Conservation (phyloP, 2,329 filamentous ascomycete species). For the Paecilomyces variotii region DNA sequence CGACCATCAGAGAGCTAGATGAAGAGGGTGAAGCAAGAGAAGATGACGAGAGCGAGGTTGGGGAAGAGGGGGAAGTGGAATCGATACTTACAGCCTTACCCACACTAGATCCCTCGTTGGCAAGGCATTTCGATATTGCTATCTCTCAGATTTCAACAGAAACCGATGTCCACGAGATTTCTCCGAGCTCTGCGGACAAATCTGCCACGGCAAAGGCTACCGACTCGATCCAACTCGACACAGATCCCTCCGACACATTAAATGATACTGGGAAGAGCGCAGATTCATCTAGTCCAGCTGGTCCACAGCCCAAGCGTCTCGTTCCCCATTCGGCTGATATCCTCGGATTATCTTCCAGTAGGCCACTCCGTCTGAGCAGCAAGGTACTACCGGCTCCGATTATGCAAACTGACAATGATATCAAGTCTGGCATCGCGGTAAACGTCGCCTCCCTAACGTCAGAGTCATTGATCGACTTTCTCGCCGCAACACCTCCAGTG, state of each 20-base stretch:
- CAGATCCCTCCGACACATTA: neutral
- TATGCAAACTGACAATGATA: neutral
- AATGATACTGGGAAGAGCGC: neutral
- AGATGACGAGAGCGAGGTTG: neutral
- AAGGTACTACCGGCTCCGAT: neutral
- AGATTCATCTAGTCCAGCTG: neutral
- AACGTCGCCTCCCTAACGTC: neutral
- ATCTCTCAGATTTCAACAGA: neutral
- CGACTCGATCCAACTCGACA: neutral
- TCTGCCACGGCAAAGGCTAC: neutral
- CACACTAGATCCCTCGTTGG: constrained; percentile 7
- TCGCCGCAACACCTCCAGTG: constrained; percentile 12
- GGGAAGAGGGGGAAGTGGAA: constrained; percentile 7
- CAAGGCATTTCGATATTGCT: neutral
- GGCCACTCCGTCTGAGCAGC: neutral
- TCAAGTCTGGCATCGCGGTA: neutral
- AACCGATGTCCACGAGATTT: neutral
- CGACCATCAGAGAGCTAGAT: constrained; percentile 13
- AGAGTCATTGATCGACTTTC: constrained; percentile 8
- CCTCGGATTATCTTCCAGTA: neutral
- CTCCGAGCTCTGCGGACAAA: neutral
- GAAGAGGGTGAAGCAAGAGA: constrained; percentile 1
- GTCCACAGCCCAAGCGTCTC: neutral
- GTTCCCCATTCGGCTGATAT: neutral
- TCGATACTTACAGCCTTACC: constrained; percentile 22